These are phyloP conservation scores for Arabidopsis hybrid DNA, from an alignment of 441 rosid species.

Conservation along the genomic window DNA sequence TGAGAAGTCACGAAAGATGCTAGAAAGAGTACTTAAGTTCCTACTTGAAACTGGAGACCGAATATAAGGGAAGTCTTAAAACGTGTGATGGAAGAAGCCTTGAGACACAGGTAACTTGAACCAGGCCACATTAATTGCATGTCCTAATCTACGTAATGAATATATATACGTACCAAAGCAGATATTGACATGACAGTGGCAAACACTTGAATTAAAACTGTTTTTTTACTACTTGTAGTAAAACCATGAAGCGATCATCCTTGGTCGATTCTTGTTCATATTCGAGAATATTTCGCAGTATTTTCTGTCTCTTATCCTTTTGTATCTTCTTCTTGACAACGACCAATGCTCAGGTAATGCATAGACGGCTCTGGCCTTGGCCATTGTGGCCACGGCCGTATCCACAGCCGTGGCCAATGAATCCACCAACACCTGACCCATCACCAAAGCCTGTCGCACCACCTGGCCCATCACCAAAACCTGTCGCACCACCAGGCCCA, in stretches of 20 bases:
- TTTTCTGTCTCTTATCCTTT: conserved; percentile 28
- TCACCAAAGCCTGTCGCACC: conserved; percentile 30
- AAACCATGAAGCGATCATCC: conserved; percentile 40
- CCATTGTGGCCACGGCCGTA: conserved; percentile 31
- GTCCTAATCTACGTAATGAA: conserved; percentile 31
- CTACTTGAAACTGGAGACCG: conserved; percentile 16
- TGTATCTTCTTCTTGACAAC: conserved; percentile 27
- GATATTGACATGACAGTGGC: conserved; percentile 19
- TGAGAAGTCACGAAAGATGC: conserved; percentile 4
- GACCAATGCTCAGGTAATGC: conserved; percentile 36
- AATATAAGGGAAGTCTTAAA: conserved; percentile 38
- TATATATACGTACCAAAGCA: conserved; percentile 18
- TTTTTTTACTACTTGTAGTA: conserved; percentile 22
- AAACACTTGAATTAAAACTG: conserved; percentile 22
- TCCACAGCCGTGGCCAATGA: conserved; percentile 35
- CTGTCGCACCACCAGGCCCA: conserved; percentile 29
- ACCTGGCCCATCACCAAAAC: conserved; percentile 28
- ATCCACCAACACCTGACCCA: conserved; percentile 34
- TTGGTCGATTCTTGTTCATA: conserved; percentile 27
- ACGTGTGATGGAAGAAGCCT: conserved; percentile 35
- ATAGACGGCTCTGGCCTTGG: conserved; percentile 47
- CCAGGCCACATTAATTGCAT: conserved; percentile 35
- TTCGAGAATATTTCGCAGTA: conserved; percentile 27
- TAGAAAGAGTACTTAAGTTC: conserved; percentile 15
- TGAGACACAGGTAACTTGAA: conserved; percentile 36